Evolutionary conservation across 768 basidiomycete genomes (phyloP), one percentile per base, ranked within the genome.

Genomic region (Leucocoprinus birnbaumii): DNA sequence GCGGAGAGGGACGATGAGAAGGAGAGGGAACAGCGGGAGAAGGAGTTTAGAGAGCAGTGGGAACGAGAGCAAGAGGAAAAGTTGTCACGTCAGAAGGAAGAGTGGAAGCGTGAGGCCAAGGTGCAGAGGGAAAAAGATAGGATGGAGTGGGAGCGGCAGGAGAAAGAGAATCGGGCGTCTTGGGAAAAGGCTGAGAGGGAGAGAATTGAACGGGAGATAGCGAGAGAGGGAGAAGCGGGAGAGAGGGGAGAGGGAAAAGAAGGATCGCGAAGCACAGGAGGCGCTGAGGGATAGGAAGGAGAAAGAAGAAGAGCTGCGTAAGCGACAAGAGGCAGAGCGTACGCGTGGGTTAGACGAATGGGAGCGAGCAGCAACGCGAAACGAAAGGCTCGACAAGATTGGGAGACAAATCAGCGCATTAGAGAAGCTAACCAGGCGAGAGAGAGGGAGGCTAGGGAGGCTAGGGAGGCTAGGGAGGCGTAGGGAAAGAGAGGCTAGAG

Each of bases 381-480:
- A 41, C 55, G 53, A 31, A 42, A 46, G 58, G 62, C 58, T 59
- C 70, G 56, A 26, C 55, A 59, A 48, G 62, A 61, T 34, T 51
- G 51, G 19, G 59, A 61, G 44, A 37, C 53, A 59, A 56, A 13
- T 49, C 27, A 41, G 53, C 53, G 40, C 5, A 31, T 31, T 31
- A 31, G 31, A 11, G 31, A 31, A 31, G 31, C 31, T 61, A 57
- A 62, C 63, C 41, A 55, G 66, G 8, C 62, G 65, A 51, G 63
- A 66, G 61, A 61, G 58, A 38, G 59, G 53, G 57, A 51, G 51
- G 56, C 26, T n/a, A n/a, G n/a, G n/a, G n/a, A n/a, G n/a, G n/a
- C n/a, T 62, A 57, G 61, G 64, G 8, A 56, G 66, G 8, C 62
- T 65, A 51, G 64, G 66, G 61, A 61, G 58, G 37, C 59, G 53